Conservation (phyloP, 2,329 filamentous ascomycete genomes). For the Saccharata proteae region DNA sequence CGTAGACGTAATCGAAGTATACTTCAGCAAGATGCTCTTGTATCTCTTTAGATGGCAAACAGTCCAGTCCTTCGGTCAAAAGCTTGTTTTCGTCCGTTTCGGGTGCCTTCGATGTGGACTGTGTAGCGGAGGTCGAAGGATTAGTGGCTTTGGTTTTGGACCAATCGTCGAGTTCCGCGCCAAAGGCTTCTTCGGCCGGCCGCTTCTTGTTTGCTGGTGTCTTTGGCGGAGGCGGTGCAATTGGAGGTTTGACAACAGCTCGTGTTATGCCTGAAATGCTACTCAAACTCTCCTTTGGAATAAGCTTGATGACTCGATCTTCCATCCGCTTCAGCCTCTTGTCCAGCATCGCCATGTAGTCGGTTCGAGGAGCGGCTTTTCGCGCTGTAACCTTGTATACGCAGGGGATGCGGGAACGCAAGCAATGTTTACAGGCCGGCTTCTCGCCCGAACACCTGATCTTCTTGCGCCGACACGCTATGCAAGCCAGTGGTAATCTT, state of each 20-base stretch:
- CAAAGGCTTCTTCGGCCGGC: slow-evolving; percentile 77
- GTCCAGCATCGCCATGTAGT: slow-evolving; percentile 99
- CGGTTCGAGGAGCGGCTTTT: slow-evolving; percentile 86
- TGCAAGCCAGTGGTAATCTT: slow-evolving; percentile 82
- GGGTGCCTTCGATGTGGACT: too few species aligned
- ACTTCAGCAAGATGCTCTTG: slow-evolving; percentile 90
- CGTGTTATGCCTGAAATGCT: slow-evolving; percentile 56
- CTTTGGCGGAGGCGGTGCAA: slow-evolving; percentile 44
- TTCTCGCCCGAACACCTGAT: slow-evolving; percentile 97
- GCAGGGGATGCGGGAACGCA: slow-evolving; percentile 83
- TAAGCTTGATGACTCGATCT: slow-evolving; percentile 88
- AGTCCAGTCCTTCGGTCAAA: slow-evolving; percentile 69
- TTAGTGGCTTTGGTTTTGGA: slow-evolving; percentile 45
- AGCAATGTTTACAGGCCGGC: slow-evolving; percentile 91
- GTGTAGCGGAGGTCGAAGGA: slow-evolving; percentile 34
- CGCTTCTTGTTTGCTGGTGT: slow-evolving; percentile 60
- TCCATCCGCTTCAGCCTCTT: slow-evolving; percentile 95
- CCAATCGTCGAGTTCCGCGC: slow-evolving; percentile 70
- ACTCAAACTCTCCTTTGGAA: slow-evolving; percentile 74
- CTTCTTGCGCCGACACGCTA: slow-evolving; percentile 92
- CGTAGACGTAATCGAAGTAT: slow-evolving; percentile 92
- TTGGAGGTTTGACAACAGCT: slow-evolving; percentile 73
- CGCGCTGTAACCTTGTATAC: slow-evolving; percentile 95
- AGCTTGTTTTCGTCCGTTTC: slow-evolving; percentile 65
- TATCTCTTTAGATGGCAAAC: slow-evolving; percentile 71